Conservation (phyloP, 169 alveolate genomes). For the Eimeria necatrix region DNA sequence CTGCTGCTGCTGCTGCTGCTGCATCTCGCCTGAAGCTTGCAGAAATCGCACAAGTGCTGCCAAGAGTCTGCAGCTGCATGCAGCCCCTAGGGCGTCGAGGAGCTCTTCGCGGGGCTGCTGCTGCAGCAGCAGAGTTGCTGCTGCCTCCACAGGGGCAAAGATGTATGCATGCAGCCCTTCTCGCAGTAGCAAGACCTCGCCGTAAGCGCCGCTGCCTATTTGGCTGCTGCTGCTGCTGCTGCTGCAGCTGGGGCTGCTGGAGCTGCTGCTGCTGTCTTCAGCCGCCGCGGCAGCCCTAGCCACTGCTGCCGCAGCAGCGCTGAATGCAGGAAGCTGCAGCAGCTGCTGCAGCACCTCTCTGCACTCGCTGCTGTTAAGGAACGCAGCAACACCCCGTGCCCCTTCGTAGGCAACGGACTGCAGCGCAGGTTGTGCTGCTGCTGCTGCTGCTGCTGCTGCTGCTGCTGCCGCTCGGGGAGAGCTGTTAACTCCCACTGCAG, state of each 20-base stretch:
- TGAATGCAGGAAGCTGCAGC: constrained; percentile 18
- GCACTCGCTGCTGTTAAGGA: constrained; percentile 20
- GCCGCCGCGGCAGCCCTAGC: constrained; percentile 9
- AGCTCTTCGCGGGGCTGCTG: not conserved
- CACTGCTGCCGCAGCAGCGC: constrained; percentile 4
- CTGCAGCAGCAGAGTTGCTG: constrained; percentile 1
- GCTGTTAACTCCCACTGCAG: not conserved
- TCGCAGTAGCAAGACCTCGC: not conserved
- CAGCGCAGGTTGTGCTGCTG: not conserved
- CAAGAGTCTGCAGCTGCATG: not conserved
- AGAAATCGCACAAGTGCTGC: constrained; percentile 26
- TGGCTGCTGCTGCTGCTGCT: not conserved
- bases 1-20: constrained; percentile 32
- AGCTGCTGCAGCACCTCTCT: constrained; percentile 45
- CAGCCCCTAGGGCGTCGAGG: not conserved
- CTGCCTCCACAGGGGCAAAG: constrained; percentile 32
- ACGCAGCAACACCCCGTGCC: not conserved
- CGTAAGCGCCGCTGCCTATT: not conserved
- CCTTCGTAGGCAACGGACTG: not conserved
- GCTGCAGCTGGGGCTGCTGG: not conserved
- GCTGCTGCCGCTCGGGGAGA: not conserved
- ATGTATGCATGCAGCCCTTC: not conserved
- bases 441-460: constrained; percentile 26
- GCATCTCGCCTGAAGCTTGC: not conserved
- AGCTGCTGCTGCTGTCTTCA: constrained; percentile 20